Evolutionary conservation across 2,329 filamentous ascomycete species (phyloP), one percentile per base, ranked within the genome.

Genomic region (Colletotrichum lentis): DNA sequence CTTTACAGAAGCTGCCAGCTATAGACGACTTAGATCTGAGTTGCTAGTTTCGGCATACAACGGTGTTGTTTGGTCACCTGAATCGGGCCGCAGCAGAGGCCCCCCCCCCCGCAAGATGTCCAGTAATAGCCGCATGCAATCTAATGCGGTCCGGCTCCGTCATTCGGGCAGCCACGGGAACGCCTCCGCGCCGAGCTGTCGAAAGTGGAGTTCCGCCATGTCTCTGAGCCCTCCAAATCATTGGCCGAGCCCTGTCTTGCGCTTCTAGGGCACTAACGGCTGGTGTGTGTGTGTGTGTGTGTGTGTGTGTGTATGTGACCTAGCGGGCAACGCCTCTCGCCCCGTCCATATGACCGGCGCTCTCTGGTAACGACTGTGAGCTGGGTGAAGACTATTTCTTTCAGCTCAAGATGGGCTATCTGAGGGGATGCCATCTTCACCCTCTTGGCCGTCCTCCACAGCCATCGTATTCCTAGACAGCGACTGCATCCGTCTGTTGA

Each of bases 41-140:
- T 12, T 27, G 8, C 10, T 18, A 18, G 7, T 18, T 10, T 22
- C 27, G n/a, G 16, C 5, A 2, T 14, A 12, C 7, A 3, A 35
- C n/a, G 39, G 31, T n/a, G n/a, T 24, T 14, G 16, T 10, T 0
- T 22, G 11, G n/a, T 16, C 18, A 18, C n/a, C 18, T 39, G 35
- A 18, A n/a, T 27, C 31, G 35, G 39, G n/a, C 37, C 35, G 4
- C 20, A 12, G 56, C 3, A 16, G n/a, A 52, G 57, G n/a, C n/a
- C n/a, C 14, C 46, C 54, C 22, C 5, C n/a, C 16, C 12, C 43
- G 7, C n/a, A n/a, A 31, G 27, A 43, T 43, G 11, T 65, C 27
- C 14, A 44, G n/a, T 14, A 18, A 50, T 50, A 49, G 65, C 65
- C 50, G 61, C 65, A 68, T 59, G 65, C 65, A 24, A 59, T 24